Evolutionary conservation across 331 rosid species (phyloP).

Genomic region (Telfairia occidentalis): DNA sequence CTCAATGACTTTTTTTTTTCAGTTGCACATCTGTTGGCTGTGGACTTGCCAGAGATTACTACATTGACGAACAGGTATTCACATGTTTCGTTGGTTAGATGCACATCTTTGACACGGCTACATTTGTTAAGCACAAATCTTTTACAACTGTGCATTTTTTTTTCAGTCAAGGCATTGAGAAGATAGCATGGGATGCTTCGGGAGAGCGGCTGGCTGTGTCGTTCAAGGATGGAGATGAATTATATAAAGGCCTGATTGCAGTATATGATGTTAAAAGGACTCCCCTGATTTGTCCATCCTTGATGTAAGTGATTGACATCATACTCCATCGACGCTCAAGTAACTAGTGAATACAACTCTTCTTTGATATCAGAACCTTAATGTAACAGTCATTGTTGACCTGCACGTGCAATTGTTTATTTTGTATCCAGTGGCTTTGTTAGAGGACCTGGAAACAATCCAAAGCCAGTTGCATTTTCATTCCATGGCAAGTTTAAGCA

Average conservation of each 20-base stretch:
- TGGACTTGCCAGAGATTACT: slow-evolving; percentile 68
- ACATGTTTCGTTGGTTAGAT: slow-evolving; percentile 4
- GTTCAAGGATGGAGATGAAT: slow-evolving; percentile 63
- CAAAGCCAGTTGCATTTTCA: slow-evolving; percentile 68
- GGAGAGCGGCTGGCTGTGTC: slow-evolving; percentile 95
- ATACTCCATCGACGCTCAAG: background rate
- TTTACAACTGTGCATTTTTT: slow-evolving; percentile 3
- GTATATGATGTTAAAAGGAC: slow-evolving; percentile 70
- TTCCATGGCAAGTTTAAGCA: slow-evolving; percentile 80
- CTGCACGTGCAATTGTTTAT: background rate
- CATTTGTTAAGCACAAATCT: background rate
- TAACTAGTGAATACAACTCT: background rate
- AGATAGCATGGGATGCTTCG: slow-evolving; percentile 90
- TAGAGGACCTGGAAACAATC: slow-evolving; percentile 89
- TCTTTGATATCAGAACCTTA: background rate
- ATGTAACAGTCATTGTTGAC: background rate
- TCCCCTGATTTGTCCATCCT: slow-evolving; percentile 64
- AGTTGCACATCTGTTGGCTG: slow-evolving; percentile 87
- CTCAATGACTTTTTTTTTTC: slow-evolving; percentile 16
- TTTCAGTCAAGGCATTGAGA: slow-evolving; percentile 73
- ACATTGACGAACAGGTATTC: slow-evolving; percentile 66
- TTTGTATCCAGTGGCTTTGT: slow-evolving; percentile 63
- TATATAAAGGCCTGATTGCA: slow-evolving; percentile 71
- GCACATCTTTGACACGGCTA: background rate
- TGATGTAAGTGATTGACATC: slow-evolving; percentile 51